Evolutionary conservation across 345 rosid species (phyloP).

Genomic region (Lepidium aucheri): DNA sequence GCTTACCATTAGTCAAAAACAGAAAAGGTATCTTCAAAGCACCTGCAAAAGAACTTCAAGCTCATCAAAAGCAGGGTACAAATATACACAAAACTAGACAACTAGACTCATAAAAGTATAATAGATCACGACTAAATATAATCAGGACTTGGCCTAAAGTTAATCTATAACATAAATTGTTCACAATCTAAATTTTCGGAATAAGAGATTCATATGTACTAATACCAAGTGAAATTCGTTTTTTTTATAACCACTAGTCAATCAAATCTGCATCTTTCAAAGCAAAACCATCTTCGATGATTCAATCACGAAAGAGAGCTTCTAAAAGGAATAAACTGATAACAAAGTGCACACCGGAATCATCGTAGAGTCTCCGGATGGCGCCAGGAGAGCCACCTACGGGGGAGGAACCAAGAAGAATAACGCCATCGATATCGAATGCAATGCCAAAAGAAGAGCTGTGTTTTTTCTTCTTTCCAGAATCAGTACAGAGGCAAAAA

Average conservation of each 20-base stretch:
- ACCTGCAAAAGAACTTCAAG: conserved; percentile 33
- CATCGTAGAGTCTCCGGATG: conserved; percentile 45
- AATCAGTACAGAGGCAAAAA: not conserved
- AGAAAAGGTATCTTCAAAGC: conserved; percentile 62
- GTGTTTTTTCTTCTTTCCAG: not conserved
- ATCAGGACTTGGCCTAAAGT: not conserved
- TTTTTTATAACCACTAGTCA: not conserved
- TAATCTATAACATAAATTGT: not conserved
- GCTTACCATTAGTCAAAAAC: conserved; percentile 77
- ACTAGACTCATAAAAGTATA: not conserved
- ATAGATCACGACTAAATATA: not conserved
- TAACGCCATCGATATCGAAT: conserved; percentile 84
- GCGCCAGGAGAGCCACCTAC: conserved; percentile 64
- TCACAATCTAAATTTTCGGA: not conserved
- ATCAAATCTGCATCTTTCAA: not conserved
- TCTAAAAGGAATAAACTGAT: not conserved
- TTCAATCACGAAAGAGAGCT: not conserved
- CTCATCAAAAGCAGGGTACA: not conserved
- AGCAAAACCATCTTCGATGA: not conserved
- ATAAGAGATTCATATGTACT: too few species aligned
- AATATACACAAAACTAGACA: not conserved
- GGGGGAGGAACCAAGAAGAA: conserved; percentile 65
- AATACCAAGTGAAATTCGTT: too few species aligned
- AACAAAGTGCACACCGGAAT: conserved; percentile 32
- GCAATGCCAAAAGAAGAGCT: conserved; percentile 68